Percentiles rank a stretch among this genome's conserved stretches.
Conservation (phyloP, 805 yeast genomes). For the Yamadazyma akitaensis region DNA sequence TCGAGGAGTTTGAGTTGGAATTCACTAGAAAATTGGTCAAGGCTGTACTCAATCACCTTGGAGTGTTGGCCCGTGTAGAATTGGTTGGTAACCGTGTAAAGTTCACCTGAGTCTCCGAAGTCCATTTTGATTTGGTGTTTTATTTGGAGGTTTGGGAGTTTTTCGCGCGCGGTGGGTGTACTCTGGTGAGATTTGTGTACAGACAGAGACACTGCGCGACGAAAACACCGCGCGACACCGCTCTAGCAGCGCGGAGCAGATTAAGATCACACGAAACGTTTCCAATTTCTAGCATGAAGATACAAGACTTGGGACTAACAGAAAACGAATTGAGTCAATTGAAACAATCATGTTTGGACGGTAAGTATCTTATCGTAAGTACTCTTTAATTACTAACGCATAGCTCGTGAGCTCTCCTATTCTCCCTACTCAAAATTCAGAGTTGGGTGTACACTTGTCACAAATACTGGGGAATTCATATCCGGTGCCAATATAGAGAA, state of each 20-base stretch:
- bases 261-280: background rate
- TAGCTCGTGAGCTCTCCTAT: slow-evolving; percentile 53
- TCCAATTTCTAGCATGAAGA: background rate
- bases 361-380: slow-evolving; percentile 1
- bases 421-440: slow-evolving; percentile 40
- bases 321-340: background rate
- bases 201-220: background rate
- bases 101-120: slow-evolving; percentile 46
- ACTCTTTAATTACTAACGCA: slow-evolving; percentile 17
- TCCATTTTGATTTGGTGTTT: slow-evolving; percentile 26
- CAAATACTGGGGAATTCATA: slow-evolving; percentile 46
- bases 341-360: slow-evolving; percentile 7
- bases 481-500: slow-evolving; percentile 90
- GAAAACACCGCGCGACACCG: background rate
- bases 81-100: slow-evolving; percentile 53
- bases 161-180: background rate
- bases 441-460: slow-evolving; percentile 77
- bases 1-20: slow-evolving; percentile 38
- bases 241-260: background rate
- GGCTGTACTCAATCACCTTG: slow-evolving; percentile 37
- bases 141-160: background rate
- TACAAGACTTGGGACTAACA: background rate
- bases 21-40: slow-evolving; percentile 37
- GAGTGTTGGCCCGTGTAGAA: slow-evolving; percentile 59
- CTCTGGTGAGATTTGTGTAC: background rate